Percentiles rank a stretch among this genome's conserved stretches.
Evolutionary conservation across 2,329 filamentous ascomycete genomes (phyloP).

Genomic region (Trichoderma sp.): DNA sequence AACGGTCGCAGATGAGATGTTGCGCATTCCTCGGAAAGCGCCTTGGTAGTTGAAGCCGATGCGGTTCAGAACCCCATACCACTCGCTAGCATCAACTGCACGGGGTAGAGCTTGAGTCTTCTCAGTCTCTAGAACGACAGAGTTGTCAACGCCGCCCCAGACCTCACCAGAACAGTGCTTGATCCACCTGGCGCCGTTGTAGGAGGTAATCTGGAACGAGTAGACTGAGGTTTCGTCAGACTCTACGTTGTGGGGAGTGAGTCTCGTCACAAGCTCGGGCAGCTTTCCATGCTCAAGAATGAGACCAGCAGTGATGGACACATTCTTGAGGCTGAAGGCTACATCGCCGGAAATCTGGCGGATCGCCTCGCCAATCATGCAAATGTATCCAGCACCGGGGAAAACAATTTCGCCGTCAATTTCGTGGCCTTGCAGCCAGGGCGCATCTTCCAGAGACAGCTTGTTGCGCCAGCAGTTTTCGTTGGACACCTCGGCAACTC

Average conservation of each 20-base stretch:
- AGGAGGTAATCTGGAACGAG: constrained; percentile 28
- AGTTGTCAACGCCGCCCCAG: constrained; percentile 11
- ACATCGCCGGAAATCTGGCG: constrained; percentile 26
- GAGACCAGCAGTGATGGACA: constrained; percentile 23
- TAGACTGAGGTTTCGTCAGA: constrained; percentile 1
- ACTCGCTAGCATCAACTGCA: constrained; percentile 10
- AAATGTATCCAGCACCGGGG: constrained; percentile 46
- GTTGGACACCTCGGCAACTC: constrained; percentile 35
- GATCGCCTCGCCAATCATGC: constrained; percentile 47
- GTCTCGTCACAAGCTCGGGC: constrained; percentile 26
- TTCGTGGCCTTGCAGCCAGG: constrained; percentile 50
- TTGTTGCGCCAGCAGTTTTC: constrained; percentile 45
- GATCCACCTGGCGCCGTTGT: constrained; percentile 33
- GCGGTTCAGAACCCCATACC: constrained; percentile 9
- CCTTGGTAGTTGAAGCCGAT: constrained; percentile 20
- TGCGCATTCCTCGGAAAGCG: constrained; percentile 10
- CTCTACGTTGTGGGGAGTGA: constrained; percentile 19
- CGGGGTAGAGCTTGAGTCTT: neutral
- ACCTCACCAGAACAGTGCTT: constrained; percentile 35
- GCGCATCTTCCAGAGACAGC: constrained; percentile 39
- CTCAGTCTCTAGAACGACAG: neutral
- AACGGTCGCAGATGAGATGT: neutral
- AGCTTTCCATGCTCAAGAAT: constrained; percentile 12
- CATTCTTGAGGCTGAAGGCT: constrained; percentile 13
- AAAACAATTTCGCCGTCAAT: constrained; percentile 45